A percentile compares a stretch with the other conserved stretches of the same genome.
These are phyloP conservation scores for Cicer bijugum DNA, from an alignment of 306 rosid species.

Conservation along the genomic window DNA sequence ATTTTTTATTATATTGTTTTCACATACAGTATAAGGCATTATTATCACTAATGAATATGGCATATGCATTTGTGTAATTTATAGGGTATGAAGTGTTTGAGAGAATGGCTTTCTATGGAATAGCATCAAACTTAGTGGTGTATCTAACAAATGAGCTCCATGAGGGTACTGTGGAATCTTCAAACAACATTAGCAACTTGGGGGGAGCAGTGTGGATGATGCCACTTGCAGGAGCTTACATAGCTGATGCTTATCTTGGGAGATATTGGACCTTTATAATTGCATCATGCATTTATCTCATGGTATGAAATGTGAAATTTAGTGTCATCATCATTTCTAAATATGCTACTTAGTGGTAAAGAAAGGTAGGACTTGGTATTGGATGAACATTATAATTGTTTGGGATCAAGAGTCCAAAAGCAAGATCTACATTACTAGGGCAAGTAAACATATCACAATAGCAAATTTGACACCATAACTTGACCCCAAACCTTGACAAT, in stretches of 20 bases:
- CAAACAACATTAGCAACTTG: constrained; percentile 80
- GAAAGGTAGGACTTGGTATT: neutral
- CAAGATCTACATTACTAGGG: neutral
- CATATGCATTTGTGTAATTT: neutral
- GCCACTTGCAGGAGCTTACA: constrained; percentile 68
- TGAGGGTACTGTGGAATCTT: constrained; percentile 70
- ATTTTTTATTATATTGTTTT: neutral
- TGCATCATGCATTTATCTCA: constrained; percentile 62
- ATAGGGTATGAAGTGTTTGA: constrained; percentile 76
- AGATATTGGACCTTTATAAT: constrained; percentile 67
- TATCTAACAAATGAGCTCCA: constrained; percentile 67
- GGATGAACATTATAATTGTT: neutral
- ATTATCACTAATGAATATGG: neutral
- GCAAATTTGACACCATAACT: neutral
- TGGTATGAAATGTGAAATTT: constrained; percentile 50
- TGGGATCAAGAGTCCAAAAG: neutral
- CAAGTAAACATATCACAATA: neutral
- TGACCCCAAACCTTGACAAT: neutral
- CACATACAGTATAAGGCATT: neutral
- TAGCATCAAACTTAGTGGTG: constrained; percentile 66
- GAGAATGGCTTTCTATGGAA: constrained; percentile 88
- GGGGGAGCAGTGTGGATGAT: constrained; percentile 69
- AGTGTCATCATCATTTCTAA: constrained; percentile 19
- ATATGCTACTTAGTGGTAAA: neutral
- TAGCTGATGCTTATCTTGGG: constrained; percentile 75